A percentile compares a stretch with the other conserved stretches of the same genome.
Conservation (phyloP, 1,139 yeast genomes). For the Candida sp. region DNA sequence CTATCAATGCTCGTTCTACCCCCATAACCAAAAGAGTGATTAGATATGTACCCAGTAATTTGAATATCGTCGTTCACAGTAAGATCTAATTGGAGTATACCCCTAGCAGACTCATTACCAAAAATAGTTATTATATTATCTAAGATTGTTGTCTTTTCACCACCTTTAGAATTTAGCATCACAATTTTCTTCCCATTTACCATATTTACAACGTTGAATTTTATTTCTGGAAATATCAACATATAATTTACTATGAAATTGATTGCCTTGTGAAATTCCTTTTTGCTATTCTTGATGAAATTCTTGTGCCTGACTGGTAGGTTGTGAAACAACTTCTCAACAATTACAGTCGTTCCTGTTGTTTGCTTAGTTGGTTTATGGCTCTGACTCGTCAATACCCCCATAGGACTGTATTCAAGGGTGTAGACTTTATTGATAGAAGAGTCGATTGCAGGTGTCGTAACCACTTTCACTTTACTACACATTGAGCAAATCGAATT, state of each 20-base stretch:
- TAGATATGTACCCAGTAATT: constrained; percentile 65
- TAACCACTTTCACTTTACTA: constrained; percentile 44
- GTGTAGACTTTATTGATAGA: constrained; percentile 56
- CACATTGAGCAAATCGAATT: constrained; percentile 68
- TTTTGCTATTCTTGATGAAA: constrained; percentile 60
- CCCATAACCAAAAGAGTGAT: constrained; percentile 67
- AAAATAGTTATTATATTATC: constrained; percentile 65
- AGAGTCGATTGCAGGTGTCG: constrained; percentile 32
- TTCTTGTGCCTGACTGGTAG: constrained; percentile 77
- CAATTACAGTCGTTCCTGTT: constrained; percentile 54
- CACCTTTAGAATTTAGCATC: constrained; percentile 51
- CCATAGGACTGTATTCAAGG: constrained; percentile 52
- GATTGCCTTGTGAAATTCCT: constrained; percentile 70
- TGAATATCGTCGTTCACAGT: constrained; percentile 20
- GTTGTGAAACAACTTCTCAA: constrained; percentile 54
- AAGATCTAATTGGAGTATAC: constrained; percentile 49
- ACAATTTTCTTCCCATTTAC: constrained; percentile 47
- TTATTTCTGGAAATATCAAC: constrained; percentile 53
- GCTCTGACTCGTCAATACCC: constrained; percentile 35
- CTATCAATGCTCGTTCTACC: constrained; percentile 65
- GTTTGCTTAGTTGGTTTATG: constrained; percentile 45
- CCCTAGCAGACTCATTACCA: constrained; percentile 63
- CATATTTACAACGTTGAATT: constrained; percentile 57
- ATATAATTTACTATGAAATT: constrained; percentile 66
- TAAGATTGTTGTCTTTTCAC: constrained; percentile 19